Evolutionary conservation across 257 asterid genomes (phyloP).

Genomic region (Rhazya stricta): DNA sequence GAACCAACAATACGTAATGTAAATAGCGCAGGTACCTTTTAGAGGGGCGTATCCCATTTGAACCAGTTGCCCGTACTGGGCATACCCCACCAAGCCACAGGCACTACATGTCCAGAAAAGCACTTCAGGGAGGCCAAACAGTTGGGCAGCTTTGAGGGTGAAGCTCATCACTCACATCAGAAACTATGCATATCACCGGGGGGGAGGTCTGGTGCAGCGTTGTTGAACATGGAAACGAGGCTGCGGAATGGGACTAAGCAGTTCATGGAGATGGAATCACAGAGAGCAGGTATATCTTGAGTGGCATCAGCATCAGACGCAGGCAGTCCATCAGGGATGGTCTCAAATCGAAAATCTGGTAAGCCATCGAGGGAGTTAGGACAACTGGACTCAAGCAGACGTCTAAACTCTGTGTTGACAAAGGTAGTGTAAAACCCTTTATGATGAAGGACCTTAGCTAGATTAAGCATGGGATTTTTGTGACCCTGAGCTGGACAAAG

Average conservation of each 20-base stretch:
- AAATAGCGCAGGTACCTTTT: slow-evolving; percentile 25
- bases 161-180: slow-evolving; percentile 50
- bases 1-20: too few relatives aligned
- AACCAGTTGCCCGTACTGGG: slow-evolving; percentile 32
- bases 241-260: slow-evolving; percentile 45
- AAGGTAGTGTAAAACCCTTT: slow-evolving; percentile 29
- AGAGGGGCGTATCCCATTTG: slow-evolving; percentile 44
- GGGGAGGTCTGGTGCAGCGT: slow-evolving; percentile 25
- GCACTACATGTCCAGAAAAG: slow-evolving; percentile 50
- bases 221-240: slow-evolving; percentile 31
- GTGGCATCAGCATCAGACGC: slow-evolving; percentile 25
- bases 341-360: slow-evolving; percentile 16
- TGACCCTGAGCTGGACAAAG: slow-evolving; percentile 30
- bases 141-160: slow-evolving; percentile 40
- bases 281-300: slow-evolving; percentile 34
- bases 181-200: slow-evolving; percentile 48
- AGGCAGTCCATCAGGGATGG: slow-evolving; percentile 32
- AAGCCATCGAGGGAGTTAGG: slow-evolving; percentile 15
- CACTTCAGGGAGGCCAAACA: slow-evolving; percentile 43
- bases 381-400: slow-evolving; percentile 24
- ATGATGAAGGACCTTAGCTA: slow-evolving; percentile 23
- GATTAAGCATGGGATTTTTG: slow-evolving; percentile 23
- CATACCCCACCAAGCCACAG: slow-evolving; percentile 35
- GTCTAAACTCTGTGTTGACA: slow-evolving; percentile 26
- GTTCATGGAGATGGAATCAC: slow-evolving; percentile 27